Base-by-base conservation (phyloP, 495 filamentous ascomycete genomes). In the Trichocladium antarcticum region DNA sequence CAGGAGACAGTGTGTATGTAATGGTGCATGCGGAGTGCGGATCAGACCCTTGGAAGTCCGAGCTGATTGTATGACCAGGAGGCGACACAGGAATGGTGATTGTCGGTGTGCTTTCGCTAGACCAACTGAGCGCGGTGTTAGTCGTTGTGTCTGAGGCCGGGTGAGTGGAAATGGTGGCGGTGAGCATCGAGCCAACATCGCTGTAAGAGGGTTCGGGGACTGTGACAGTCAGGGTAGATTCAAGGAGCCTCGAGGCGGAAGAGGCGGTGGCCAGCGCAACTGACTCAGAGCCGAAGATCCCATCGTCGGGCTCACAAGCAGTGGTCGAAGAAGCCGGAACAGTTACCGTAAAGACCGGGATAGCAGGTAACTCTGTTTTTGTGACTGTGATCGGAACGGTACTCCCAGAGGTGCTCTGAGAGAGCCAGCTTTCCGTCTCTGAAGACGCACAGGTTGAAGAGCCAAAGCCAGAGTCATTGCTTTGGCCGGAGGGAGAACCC, bases 1-100 rank as follows among this genome's bases (percentile, higher is more conserved):
- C 52, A 1, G 49, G 42, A 16, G 53, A 40, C 11, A 61, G 40
- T 1, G 57, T 60, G 45, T 54, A 57, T 4, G 54, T 60, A 22
- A 60, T 16, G 19, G 47, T 45, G 28, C 44, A 17, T 9, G 47
- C 37, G 11, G 14, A 8, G 21, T 37, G 24, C 16, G 19, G 7
- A 10, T 16, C 29, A 10, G 36, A 37, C 14, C 37, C 3, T 14
- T 20, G 19, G 3, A 38, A 28, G 10, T n/a, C 24, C 3, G 49
- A 22, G 9, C 17, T 36, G 32, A 48, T 21, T 1, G 37, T 11
- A 6, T 42, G n/a, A 36, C 22, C 16, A 27, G 24, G 44, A 31
- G 20, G 56, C 31, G 7, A 14, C 11, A 32, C 31, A 4, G 31
- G 31, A 32, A 55, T 21, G 0, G 51, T 47, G 40, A 51, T 31